Base-by-base conservation (phyloP, 2,329 filamentous ascomycete genomes). In the Chaetothyriales sp. region DNA sequence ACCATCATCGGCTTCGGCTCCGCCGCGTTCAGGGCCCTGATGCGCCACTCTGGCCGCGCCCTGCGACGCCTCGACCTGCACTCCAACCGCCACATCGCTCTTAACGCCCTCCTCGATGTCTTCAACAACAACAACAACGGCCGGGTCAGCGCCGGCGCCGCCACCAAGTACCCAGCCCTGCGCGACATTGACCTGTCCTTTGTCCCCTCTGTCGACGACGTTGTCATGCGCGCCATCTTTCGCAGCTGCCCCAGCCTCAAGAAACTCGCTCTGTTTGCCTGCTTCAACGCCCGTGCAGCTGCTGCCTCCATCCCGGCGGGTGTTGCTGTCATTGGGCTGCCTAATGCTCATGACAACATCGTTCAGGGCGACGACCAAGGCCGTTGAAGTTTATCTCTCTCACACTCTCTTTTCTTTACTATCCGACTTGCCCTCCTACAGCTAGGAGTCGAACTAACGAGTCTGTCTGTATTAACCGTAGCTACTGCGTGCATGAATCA, bases 41-140 rank as follows among this genome's bases (percentile, higher is more conserved):
- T 95, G 86, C 69, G 71, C 0, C 90, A 95, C 63, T 95, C 88
- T 0, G 85, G 86, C 3, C 63, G 68, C 1, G 72, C 68, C 9
- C 67, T 96, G 1, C 73, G 74, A 53, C 70, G 76, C 43, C 71
- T 96, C 32, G 85, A 93, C 61, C 72, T 95, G n/a, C 78, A 86
- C 12, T 85, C 83, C 0, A 94, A 87, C 62, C 82, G 90, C 2
- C 84, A 95, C 64, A 89, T 96, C 55, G 76, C 79, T 1, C 73
- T 76, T 32, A 69, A 76, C 15, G 80, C 85, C 0, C 88, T 95
- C 53, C 79, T 86, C 55, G 75, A 81, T 8, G 81, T 84, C 0
- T 95, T 96, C 61, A 71, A 74, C 49, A 68, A 71, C 5, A 66
- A 69, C 22, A 25, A 6, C 22, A 25, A 25, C 22, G 22, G 6